Percentiles rank a stretch among this genome's conserved stretches.
These are phyloP conservation scores for Monosporozyma servazzii DNA, from an alignment of 805 yeast species.

Conservation along the genomic window DNA sequence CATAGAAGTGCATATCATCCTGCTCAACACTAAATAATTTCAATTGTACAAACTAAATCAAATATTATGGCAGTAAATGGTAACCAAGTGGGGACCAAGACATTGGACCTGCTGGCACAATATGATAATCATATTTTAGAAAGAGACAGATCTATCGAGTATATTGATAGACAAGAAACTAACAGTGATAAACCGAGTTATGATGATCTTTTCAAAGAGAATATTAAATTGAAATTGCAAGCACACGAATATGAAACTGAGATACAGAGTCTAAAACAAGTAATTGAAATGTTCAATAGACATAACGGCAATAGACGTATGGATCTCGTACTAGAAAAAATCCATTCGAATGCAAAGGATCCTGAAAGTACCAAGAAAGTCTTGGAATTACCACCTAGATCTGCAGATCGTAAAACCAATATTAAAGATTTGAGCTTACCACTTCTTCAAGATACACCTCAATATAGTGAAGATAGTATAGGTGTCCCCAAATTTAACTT, in stretches of 20 bases:
- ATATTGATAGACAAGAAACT: constrained; percentile 16
- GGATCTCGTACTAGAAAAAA: constrained; percentile 7
- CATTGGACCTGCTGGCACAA: constrained; percentile 23
- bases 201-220: constrained; percentile 27
- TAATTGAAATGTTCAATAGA: constrained; percentile 7
- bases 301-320: constrained; percentile 5
- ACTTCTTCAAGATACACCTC: constrained; percentile 2
- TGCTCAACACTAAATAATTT: background rate
- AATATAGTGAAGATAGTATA: background rate
- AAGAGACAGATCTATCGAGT: constrained; percentile 22
- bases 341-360: background rate
- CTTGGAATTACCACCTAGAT: constrained; percentile 32
- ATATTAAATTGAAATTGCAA: constrained; percentile 21
- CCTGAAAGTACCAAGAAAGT: constrained; percentile 4
- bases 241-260: constrained; percentile 21
- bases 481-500: background rate
- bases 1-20: background rate
- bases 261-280: constrained; percentile 13
- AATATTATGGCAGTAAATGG: background rate
- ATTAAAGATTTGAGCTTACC: constrained; percentile 14
- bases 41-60: background rate
- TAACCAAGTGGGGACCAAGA: constrained; percentile 3
- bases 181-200: constrained; percentile 14
- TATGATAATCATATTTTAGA: constrained; percentile 24
- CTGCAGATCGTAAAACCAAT: constrained; percentile 29